These are phyloP conservation scores for Colletotrichum lentis DNA, from an alignment of 2,329 filamentous ascomycete species.

Conservation along the genomic window DNA sequence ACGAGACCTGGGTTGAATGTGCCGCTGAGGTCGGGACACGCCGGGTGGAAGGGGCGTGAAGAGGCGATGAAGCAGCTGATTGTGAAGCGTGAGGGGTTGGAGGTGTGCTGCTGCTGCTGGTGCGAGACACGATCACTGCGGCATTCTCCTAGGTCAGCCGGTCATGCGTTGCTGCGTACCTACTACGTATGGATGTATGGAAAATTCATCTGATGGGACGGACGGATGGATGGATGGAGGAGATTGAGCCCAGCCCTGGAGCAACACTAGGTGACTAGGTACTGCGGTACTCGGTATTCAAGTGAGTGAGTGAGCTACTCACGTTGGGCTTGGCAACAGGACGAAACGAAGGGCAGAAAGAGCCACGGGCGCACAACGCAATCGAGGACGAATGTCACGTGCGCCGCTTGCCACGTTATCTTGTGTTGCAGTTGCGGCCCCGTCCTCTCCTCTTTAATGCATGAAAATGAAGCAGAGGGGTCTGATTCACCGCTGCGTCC, in stretches of 20 bases:
- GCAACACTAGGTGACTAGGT: no score
- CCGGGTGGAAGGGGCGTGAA: neutral
- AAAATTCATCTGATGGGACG: slow-evolving; percentile 11
- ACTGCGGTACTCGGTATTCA: no score
- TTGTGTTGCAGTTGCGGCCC: neutral
- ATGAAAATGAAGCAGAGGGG: neutral
- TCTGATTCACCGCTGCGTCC: neutral
- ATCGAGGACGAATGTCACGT: slow-evolving; percentile 1
- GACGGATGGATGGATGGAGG: neutral
- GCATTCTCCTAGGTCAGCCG: slow-evolving; percentile 1
- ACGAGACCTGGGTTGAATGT: neutral
- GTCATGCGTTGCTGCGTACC: neutral
- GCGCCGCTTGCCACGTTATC: neutral
- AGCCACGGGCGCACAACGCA: neutral
- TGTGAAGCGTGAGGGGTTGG: slow-evolving; percentile 1
- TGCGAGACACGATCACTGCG: slow-evolving; percentile 9
- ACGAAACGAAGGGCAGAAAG: slow-evolving; percentile 7
- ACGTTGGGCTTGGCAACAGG: slow-evolving; percentile 8
- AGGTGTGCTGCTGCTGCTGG: neutral
- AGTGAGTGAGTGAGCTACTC: no score
- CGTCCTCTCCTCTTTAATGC: neutral
- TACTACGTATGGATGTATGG: no score
- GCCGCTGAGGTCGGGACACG: neutral
- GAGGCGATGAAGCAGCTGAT: slow-evolving; percentile 4
- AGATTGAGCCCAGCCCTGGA: no score